These are phyloP conservation scores for Penicillium nordicum DNA, from an alignment of 2,329 filamentous ascomycete genomes.

Conservation along the genomic window DNA sequence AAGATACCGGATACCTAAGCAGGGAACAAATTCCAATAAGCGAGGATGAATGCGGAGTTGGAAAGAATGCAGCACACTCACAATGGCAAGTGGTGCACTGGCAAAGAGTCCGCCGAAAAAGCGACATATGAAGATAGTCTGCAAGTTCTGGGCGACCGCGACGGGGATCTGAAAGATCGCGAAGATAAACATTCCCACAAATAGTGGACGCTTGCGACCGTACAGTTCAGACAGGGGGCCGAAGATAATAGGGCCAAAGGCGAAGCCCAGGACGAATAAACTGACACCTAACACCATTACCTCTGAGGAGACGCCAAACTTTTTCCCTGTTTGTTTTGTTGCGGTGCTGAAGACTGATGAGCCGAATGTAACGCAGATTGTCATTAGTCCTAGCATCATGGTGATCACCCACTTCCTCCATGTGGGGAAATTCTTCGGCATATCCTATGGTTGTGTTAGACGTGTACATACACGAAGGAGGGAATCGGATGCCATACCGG, in stretches of 20 bases:
- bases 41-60: background rate
- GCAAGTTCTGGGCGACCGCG: slow-evolving; percentile 52
- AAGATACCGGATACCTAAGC: slow-evolving; percentile 35
- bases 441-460: slow-evolving; percentile 1
- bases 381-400: background rate
- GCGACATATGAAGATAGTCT: slow-evolving; percentile 54
- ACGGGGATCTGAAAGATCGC: slow-evolving; percentile 56
- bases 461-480: background rate
- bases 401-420: slow-evolving; percentile 1
- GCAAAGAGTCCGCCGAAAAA: slow-evolving; percentile 56
- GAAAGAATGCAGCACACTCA: slow-evolving; percentile 26
- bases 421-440: background rate
- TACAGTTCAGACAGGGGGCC: slow-evolving; percentile 49
- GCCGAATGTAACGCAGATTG: background rate
- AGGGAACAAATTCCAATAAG: background rate
- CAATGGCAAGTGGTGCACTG: slow-evolving; percentile 49
- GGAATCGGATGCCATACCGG: background rate
- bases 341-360: slow-evolving; percentile 46
- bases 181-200: slow-evolving; percentile 49
- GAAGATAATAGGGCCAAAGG: slow-evolving; percentile 52
- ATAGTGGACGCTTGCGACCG: slow-evolving; percentile 50
- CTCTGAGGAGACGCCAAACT: slow-evolving; percentile 44
- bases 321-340: slow-evolving; percentile 37
- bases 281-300: slow-evolving; percentile 43
- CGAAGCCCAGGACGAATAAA: slow-evolving; percentile 49